Percentiles rank a stretch among this genome's conserved stretches.
Evolutionary conservation across 2,329 filamentous ascomycete genomes (phyloP).

Genomic region (Beauveria medogensis): DNA sequence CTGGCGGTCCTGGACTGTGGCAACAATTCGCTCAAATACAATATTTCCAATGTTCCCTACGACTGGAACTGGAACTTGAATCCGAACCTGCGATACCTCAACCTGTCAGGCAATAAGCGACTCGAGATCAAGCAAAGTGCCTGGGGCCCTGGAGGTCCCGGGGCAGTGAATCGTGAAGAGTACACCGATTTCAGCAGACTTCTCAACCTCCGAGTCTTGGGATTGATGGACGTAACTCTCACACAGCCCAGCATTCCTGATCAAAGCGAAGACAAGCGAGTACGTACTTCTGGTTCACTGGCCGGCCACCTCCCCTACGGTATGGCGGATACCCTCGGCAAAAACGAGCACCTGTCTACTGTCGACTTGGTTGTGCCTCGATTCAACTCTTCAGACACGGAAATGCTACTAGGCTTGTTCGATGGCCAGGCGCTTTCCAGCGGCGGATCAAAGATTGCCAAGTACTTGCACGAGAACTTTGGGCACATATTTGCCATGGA

Average conservation of each 20-base stretch:
- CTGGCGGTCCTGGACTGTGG: conserved; percentile 88
- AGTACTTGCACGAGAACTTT: conserved; percentile 95
- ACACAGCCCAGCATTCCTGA: conserved; percentile 91
- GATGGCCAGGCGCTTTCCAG: conserved; percentile 85
- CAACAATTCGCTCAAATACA: conserved; percentile 94
- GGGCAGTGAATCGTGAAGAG: conserved; percentile 49
- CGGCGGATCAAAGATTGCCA: conserved; percentile 90
- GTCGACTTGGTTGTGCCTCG: conserved; percentile 92
- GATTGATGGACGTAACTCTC: conserved; percentile 95
- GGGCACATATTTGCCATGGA: conserved; percentile 76
- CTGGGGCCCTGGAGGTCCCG: conserved; percentile 39
- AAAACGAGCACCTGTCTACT: conserved; percentile 89
- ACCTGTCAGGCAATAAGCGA: conserved; percentile 92
- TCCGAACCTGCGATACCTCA: conserved; percentile 86
- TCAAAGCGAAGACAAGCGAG: conserved; percentile 87
- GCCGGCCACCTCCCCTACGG: conserved; percentile 89
- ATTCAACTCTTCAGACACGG: conserved; percentile 81
- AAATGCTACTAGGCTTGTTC: conserved; percentile 89
- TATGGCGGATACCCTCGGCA: conserved; percentile 92
- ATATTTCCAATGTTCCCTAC: conserved; percentile 97
- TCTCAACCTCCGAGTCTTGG: conserved; percentile 75
- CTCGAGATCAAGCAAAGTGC: conserved; percentile 73
- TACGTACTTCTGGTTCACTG: conserved; percentile 91
- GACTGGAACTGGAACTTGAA: conserved; percentile 99
- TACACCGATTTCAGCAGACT: conserved; percentile 87